Conservation (phyloP, 495 filamentous ascomycete genomes). For the Xylaria bambusicola region DNA sequence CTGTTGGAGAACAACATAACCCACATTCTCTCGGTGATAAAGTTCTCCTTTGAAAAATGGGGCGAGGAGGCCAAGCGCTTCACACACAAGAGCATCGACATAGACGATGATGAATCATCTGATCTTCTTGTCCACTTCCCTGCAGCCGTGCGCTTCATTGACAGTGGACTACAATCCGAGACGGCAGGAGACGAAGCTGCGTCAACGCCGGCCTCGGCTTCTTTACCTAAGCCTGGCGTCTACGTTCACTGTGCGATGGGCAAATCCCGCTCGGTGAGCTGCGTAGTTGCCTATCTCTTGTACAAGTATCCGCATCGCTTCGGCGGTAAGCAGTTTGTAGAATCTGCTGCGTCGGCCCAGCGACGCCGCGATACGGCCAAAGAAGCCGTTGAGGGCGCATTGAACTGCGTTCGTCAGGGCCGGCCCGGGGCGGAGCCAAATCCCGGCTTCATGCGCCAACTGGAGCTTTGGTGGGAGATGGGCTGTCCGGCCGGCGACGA, state of each 20-base stretch:
- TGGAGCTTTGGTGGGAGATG: slow-evolving; percentile 86
- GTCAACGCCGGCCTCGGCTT: background rate
- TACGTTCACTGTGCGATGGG: slow-evolving; percentile 83
- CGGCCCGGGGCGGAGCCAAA: slow-evolving; percentile 84
- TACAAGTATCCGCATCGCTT: slow-evolving; percentile 57
- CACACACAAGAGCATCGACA: slow-evolving; percentile 73
- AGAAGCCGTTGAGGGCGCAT: slow-evolving; percentile 39
- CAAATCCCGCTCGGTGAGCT: slow-evolving; percentile 84
- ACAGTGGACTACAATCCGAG: slow-evolving; percentile 63
- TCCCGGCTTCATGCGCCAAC: slow-evolving; percentile 81
- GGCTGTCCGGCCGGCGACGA: slow-evolving; percentile 63
- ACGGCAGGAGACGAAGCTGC: slow-evolving; percentile 48
- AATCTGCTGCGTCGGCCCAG: slow-evolving; percentile 21
- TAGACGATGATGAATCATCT: slow-evolving; percentile 86
- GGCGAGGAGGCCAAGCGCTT: slow-evolving; percentile 52
- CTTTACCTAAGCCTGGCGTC: slow-evolving; percentile 52
- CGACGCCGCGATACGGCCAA: slow-evolving; percentile 27
- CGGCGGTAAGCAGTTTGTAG: slow-evolving; percentile 26
- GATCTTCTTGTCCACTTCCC: slow-evolving; percentile 82
- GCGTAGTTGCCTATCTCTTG: slow-evolving; percentile 84
- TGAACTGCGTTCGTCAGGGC: slow-evolving; percentile 59
- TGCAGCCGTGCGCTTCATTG: slow-evolving; percentile 76
- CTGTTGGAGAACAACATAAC: slow-evolving; percentile 76
- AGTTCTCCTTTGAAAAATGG: slow-evolving; percentile 41
- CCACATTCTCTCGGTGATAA: slow-evolving; percentile 80